Base-by-base conservation (phyloP, 352 stramenopile genomes). In the Phytophthora litchii region DNA sequence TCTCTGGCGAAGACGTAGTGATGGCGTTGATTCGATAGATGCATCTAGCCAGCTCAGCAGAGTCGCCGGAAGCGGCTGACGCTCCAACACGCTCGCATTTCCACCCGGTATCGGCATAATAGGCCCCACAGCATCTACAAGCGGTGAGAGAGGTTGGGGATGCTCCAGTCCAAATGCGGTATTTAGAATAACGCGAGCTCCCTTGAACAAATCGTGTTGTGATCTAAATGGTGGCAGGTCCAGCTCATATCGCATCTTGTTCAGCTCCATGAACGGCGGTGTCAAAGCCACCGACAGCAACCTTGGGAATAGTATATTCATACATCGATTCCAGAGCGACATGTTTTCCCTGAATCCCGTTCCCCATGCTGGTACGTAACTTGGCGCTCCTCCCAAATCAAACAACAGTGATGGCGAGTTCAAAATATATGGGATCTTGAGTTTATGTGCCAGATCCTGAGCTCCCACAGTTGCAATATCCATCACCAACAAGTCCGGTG, bases 261-360 rank as follows among this genome's bases (percentile, higher is more conserved):
- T 96, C 44, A 94, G 58, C 61, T 93, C 80, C 79, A 94, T 91
- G 70, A 95, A 96, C 27, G 87, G 83, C 36, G 88, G 86, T n/a
- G 88, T 96, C 57, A 96, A 72, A 17, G 86, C 88, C 20, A 94
- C 83, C 0, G 84, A 92, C 21, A 96, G 59, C 35, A 95, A 63
- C 5, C 84, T 65, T n/a, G 88, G 88, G 52, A 94, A 96, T n/a
- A 96, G 41, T 50, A 94, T 80, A 64, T 96, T 96, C 71, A 96
- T 89, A 59, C 86, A 96, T 16, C 88, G 84, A 50, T 95, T 86
- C 85, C 86, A 92, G 27, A 96, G 76, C 53, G 83, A 91, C 88
- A 95, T 96, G 36, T 83, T 71, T 31, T 80, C 68, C 34, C 74
- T 82, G 55, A 92, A 95, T 12, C 88, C 88, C 0, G 88, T 93